Percentiles rank a stretch among this genome's conserved stretches.
These are phyloP conservation scores for Ceratocystiopsis minuta DNA, from an alignment of 2,329 filamentous ascomycete species.

Conservation along the genomic window DNA sequence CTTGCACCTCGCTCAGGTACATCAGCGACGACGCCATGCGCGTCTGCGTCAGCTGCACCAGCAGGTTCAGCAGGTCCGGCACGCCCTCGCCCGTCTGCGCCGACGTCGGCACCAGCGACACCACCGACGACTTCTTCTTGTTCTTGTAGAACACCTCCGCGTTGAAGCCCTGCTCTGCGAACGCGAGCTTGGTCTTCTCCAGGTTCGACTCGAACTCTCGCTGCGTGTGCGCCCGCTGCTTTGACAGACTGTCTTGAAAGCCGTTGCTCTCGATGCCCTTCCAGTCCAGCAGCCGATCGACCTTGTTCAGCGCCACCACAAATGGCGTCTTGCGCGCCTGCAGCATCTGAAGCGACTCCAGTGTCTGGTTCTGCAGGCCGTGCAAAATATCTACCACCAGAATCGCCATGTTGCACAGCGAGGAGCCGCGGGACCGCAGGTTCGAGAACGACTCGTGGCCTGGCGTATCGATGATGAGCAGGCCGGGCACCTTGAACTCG, in stretches of 20 bases:
- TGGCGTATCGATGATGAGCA: constrained; percentile 92
- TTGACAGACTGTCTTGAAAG: constrained; percentile 76
- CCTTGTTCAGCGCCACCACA: constrained; percentile 98
- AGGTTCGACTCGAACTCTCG: constrained; percentile 87
- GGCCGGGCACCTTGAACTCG: constrained; percentile 93
- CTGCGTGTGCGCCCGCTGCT: constrained; percentile 85
- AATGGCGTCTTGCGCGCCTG: constrained; percentile 92
- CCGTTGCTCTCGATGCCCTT: constrained; percentile 98
- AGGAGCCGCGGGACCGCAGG: constrained; percentile 87
- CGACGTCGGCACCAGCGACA: constrained; percentile 93
- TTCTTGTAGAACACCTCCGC: constrained; percentile 94
- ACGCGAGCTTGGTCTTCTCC: constrained; percentile 79
- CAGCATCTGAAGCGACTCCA: constrained; percentile 91
- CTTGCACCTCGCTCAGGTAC: constrained; percentile 96
- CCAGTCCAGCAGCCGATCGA: constrained; percentile 98
- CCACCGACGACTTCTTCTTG: constrained; percentile 85
- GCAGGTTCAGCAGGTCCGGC: constrained; percentile 93
- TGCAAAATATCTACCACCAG: constrained; percentile 99
- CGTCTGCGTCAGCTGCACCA: constrained; percentile 82
- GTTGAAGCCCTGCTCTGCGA: constrained; percentile 95
- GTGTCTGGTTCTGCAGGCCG: constrained; percentile 88
- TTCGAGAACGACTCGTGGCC: constrained; percentile 99
- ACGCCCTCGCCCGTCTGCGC: constrained; percentile 99
- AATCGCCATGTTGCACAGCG: constrained; percentile 97
- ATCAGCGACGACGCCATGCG: constrained; percentile 94